Percentiles rank a stretch among this genome's conserved stretches.
phyloP scores from a whole-genome alignment of 202 grass and related monocot genomes.

The Carex sylvatica region DNA sequence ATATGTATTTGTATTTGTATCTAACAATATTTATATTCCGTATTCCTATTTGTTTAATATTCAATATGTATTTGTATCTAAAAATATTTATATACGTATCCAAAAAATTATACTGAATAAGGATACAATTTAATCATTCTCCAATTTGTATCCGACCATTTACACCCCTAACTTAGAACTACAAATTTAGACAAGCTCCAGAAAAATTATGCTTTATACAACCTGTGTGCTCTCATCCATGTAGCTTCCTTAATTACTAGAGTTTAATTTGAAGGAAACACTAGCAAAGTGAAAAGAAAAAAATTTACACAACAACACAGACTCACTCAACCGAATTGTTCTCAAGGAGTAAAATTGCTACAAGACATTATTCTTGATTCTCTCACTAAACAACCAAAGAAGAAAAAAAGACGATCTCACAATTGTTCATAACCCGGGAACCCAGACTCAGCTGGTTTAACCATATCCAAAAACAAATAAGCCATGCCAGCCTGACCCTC shows the following conservation, averaged over 20 bases:
- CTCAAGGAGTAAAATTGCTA: not conserved
- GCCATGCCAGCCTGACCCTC: constrained; percentile 91
- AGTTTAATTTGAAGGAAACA: not conserved
- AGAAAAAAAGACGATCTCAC: constrained; percentile 10
- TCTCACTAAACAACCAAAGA: constrained; percentile 23
- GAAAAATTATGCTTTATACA: not conserved
- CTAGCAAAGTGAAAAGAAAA: not conserved
- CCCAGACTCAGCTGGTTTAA: constrained; percentile 51
- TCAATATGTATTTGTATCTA: too few relatives aligned
- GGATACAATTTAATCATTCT: too few relatives aligned
- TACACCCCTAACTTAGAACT: too few relatives aligned
- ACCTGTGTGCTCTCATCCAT: not conserved
- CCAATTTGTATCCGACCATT: too few relatives aligned
- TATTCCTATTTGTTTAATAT: too few relatives aligned
- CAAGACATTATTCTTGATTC: not conserved
- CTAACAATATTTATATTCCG: too few relatives aligned
- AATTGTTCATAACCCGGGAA: constrained; percentile 67
- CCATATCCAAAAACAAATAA: constrained; percentile 78
- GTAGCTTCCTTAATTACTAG: not conserved
- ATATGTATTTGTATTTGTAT: too few relatives aligned
- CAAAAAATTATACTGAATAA: too few relatives aligned
- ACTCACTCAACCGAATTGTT: not conserved
- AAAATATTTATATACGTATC: too few relatives aligned
- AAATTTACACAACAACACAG: not conserved
- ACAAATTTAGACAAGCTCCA: not conserved